Base-by-base conservation (phyloP, 2,329 filamentous ascomycete genomes). In the Lasiodiplodia theobromae region DNA sequence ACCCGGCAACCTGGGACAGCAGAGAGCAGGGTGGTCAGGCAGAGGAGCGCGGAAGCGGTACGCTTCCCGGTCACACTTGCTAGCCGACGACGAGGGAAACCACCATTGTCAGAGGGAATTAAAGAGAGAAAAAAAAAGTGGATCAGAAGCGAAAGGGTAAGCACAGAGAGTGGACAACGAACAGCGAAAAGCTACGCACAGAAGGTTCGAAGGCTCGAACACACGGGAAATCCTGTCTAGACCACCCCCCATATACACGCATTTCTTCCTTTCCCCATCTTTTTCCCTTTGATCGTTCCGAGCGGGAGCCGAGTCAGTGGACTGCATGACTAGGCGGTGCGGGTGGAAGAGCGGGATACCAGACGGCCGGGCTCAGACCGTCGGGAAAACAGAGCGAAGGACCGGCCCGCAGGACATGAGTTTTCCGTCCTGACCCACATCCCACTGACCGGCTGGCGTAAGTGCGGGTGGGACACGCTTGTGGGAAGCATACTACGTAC, bases 271-370 rank as follows among this genome's bases (percentile, higher is more conserved):
- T 10, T 47, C 44, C 44, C 44, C 44, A 21, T 47, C 44, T 47
- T 47, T 47, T 47, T 47, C 16, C 40, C 31, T 34, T 10, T 44
- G 40, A 44, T 44, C 40, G 40, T 16, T 18, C 31, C 31, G 31
- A 34, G 31, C 31, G 31, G 31, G 31, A 34, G 44, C 10, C 44
- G 44, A 47, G 44, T 47, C 44, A 47, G 44, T 14, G 44, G 44
- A 47, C 7, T 21, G 44, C 44, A 47, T 47, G 44, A 47, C 44
- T 21, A 47, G 44, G 44, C 44, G n/a, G 44, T 47, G 44, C 44
- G 44, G 44, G 44, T 47, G 44, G 44, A 47, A 47, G 44, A 47
- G 44, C 44, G 44, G 44, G 44, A 47, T 47, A 47, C 44, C 44
- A 47, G 44, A 21, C 44, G 44, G 44, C 44, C 44, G 44, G 44